These are phyloP conservation scores for Sonneratia caseolaris DNA, from an alignment of 345 rosid species.

Conservation along the genomic window DNA sequence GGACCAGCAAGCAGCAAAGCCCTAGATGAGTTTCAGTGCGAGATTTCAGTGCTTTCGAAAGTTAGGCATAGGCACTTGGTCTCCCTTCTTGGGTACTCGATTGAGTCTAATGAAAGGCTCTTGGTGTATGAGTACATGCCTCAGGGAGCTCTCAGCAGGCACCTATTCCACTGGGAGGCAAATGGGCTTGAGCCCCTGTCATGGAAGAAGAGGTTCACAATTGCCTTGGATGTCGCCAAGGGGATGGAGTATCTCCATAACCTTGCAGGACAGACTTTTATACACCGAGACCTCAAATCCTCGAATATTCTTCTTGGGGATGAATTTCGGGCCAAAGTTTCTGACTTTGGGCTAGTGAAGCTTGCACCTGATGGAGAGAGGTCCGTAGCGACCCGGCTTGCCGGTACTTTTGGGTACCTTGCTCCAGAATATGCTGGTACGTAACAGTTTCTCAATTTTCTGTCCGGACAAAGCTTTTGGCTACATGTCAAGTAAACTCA, in stretches of 20 bases:
- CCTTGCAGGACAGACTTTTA: conserved; percentile 35
- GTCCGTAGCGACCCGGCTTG: conserved; percentile 38
- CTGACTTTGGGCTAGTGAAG: conserved; percentile 50
- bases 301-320: conserved; percentile 46
- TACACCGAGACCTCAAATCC: conserved; percentile 52
- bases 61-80: conserved; percentile 44
- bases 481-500: background rate
- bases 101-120: conserved; percentile 36
- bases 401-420: conserved; percentile 55
- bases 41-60: conserved; percentile 37
- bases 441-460: background rate
- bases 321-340: conserved; percentile 40
- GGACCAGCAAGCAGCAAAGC: conserved; percentile 27
- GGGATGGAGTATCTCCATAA: conserved; percentile 53
- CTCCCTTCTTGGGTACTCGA: conserved; percentile 34
- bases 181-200: conserved; percentile 29
- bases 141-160: conserved; percentile 43
- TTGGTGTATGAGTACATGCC: conserved; percentile 48
- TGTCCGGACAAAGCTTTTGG: background rate
- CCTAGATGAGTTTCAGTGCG: conserved; percentile 35
- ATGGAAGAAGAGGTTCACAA: conserved; percentile 34
- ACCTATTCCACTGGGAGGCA: conserved; percentile 36
- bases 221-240: conserved; percentile 50
- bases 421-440: conserved; percentile 63
- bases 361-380: conserved; percentile 42